Base-by-base conservation (phyloP, 1,284 basidiomycete species). In the Rhizopogon parksii region DNA sequence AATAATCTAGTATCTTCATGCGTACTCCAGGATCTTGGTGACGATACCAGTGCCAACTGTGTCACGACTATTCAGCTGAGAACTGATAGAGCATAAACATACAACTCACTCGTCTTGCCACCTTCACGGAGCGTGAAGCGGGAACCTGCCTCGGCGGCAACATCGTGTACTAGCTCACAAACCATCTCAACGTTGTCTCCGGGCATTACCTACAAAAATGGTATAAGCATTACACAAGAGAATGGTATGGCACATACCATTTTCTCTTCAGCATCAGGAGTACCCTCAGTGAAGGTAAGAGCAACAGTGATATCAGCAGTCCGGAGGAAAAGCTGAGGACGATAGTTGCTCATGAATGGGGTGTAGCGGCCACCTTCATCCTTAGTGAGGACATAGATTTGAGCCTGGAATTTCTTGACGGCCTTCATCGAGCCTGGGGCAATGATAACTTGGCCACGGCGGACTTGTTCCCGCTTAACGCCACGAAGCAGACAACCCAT, bases 401-500 rank as follows among this genome's bases (percentile, higher is more conserved):
- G 88, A 50, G 94, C 91, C 67, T 85, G 79, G 79, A 99, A 97
- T 74, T 93, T 93, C 76, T 91, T 95, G 60, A 89, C 85, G 25
- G 90, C 78, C 75, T 95, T 97, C 74, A 99, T 92, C n/a, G 90
- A 83, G 49, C 92, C 92, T 34, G 95, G 94, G 36, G 84, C 79
- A 62, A 87, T 82, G 66, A 99, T 79, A 56, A 99, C 90, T 71
- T 95, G 92, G 46, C 96, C 96, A 63, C 96, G 89, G 60, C 82
- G 81, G 67, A 99, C 75, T 72, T 99, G 94, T 70, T 99, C 96
- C 60, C 95, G 88, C 78, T 98, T 98, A 69, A 98, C 77, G 71
- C 96, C 95, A 73, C 96, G 92, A 50, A 99, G 85, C 43, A 99
- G 78, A 53, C 90, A 91, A 63, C 96, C 96, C 93, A 98, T 98